These are phyloP conservation scores for Cyberlindnera euphorbiae DNA, from an alignment of 805 yeast genomes.

Conservation along the genomic window DNA sequence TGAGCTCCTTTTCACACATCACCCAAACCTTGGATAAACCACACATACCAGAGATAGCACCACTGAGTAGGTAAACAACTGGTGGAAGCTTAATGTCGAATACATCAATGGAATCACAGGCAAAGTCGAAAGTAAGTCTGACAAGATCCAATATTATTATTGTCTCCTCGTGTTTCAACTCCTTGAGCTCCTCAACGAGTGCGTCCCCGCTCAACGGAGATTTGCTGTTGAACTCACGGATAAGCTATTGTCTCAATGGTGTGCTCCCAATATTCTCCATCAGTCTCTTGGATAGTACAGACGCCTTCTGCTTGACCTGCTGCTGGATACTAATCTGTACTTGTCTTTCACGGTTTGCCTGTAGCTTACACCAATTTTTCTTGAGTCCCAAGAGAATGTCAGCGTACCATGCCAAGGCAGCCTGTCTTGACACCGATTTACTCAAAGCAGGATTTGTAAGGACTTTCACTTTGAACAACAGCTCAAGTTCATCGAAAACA, in stretches of 20 bases:
- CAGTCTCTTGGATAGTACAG: conserved; percentile 37
- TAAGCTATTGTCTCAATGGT: conserved; percentile 27
- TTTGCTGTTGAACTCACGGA: conserved; percentile 27
- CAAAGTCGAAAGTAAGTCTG: conserved; percentile 41
- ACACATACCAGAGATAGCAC: conserved; percentile 21
- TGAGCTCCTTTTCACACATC: conserved; percentile 16
- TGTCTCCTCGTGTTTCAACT: conserved; percentile 32
- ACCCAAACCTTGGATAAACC: conserved; percentile 26
- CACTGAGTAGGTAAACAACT: conserved; percentile 18
- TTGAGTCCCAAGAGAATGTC: conserved; percentile 56
- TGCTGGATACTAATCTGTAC: conserved; percentile 51
- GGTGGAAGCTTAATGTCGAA: conserved; percentile 32
- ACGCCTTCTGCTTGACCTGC: conserved; percentile 56
- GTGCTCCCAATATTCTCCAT: conserved; percentile 23
- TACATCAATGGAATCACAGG: conserved; percentile 43
- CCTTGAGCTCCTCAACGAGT: conserved; percentile 26
- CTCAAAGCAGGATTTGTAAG: conserved; percentile 34
- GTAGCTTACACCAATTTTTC: conserved; percentile 42
- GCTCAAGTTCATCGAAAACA: conserved; percentile 56
- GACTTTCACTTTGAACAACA: conserved; percentile 51
- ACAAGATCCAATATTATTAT: conserved; percentile 36
- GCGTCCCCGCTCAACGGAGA: conserved; percentile 14
- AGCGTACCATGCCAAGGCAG: conserved; percentile 63
- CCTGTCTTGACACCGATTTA: conserved; percentile 47
- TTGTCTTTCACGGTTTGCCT: conserved; percentile 42